phyloP scores from a whole-genome alignment of 768 basidiomycete genomes.

The Boletus huronensis region DNA sequence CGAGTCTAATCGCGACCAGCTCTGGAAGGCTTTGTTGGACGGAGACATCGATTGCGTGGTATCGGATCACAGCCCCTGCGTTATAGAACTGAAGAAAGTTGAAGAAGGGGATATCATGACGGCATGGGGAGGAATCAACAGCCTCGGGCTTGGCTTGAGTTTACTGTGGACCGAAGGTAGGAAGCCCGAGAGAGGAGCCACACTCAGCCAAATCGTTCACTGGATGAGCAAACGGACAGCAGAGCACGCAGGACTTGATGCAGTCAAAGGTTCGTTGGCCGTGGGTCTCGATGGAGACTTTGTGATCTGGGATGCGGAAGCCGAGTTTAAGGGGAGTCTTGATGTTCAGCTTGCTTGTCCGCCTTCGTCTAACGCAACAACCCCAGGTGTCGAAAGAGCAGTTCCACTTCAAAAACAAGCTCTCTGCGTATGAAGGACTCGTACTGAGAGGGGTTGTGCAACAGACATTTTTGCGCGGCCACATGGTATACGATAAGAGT shows the following conservation, averaged over 20 bases:
- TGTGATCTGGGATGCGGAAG: constrained; percentile 73
- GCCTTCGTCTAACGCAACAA: constrained; percentile 4
- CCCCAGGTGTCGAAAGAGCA: constrained; percentile 66
- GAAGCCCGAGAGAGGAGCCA: constrained; percentile 48
- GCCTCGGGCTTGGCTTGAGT: constrained; percentile 85
- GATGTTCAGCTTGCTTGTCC: background rate
- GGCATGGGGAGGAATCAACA: constrained; percentile 95
- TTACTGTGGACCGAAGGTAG: constrained; percentile 84
- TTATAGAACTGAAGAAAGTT: constrained; percentile 72
- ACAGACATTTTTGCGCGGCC: constrained; percentile 78
- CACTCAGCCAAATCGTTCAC: constrained; percentile 58
- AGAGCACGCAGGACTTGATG: constrained; percentile 68
- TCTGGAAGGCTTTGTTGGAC: constrained; percentile 80
- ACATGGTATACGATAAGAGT: constrained; percentile 53
- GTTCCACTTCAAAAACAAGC: constrained; percentile 89
- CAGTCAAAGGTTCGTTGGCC: constrained; percentile 66
- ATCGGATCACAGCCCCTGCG: constrained; percentile 94
- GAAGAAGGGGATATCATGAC: constrained; percentile 79
- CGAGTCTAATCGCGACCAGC: constrained; percentile 59
- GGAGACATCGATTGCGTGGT: constrained; percentile 91
- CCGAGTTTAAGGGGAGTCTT: constrained; percentile 38
- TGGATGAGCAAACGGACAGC: constrained; percentile 80
- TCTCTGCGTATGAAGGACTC: constrained; percentile 85
- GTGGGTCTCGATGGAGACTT: constrained; percentile 85
- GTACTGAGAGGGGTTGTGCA: constrained; percentile 67